phyloP scores from a whole-genome alignment of 1,139 yeast species.

The Zygosaccharomyces pseudobailii region DNA sequence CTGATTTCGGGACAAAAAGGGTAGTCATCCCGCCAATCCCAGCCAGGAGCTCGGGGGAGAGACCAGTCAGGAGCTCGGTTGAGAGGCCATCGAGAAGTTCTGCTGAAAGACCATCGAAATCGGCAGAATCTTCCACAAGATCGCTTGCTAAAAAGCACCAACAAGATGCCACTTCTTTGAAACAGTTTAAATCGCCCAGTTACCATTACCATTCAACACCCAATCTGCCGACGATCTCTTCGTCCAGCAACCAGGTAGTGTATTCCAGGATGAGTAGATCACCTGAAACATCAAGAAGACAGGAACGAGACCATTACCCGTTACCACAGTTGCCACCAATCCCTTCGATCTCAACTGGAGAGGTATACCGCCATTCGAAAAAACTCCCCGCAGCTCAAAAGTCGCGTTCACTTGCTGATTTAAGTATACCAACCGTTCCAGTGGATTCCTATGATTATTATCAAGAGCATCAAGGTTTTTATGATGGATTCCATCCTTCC shows the following conservation, averaged over 20 bases:
- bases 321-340: conserved; percentile 30
- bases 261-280: conserved; percentile 1
- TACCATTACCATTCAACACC: conserved; percentile 12
- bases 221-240: conserved; percentile 9
- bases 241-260: neutral
- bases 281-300: conserved; percentile 2
- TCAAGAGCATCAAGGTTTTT: conserved; percentile 17
- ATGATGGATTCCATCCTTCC: conserved; percentile 19
- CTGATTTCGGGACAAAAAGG: neutral
- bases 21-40: conserved; percentile 13
- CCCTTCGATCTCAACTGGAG: conserved; percentile 22
- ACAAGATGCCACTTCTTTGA: neutral
- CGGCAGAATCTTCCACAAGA: conserved; percentile 6
- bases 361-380: conserved; percentile 1
- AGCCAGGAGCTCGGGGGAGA: conserved; percentile 2
- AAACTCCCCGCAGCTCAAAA: conserved; percentile 15
- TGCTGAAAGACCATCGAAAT: conserved; percentile 5
- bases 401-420: conserved; percentile 29
- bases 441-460: conserved; percentile 12
- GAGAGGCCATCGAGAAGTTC: conserved; percentile 6
- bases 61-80: conserved; percentile 5
- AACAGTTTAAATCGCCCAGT: neutral
- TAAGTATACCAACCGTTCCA: conserved; percentile 9
- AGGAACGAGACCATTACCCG: neutral
- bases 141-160: neutral